phyloP scores from a whole-genome alignment of 495 filamentous ascomycete genomes.

The Neurospora sp. region DNA sequence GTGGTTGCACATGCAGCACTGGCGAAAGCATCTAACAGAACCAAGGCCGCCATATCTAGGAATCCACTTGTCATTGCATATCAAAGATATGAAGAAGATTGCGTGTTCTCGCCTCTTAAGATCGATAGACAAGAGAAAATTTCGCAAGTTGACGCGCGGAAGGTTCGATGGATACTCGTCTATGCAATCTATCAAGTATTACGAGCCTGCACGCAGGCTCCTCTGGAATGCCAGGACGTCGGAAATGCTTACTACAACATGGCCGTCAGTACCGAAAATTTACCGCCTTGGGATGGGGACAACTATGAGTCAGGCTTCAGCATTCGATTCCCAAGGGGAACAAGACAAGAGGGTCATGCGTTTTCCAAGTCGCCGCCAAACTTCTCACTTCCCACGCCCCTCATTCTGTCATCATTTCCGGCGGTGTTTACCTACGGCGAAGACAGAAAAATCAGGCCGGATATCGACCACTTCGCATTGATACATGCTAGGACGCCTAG shows the following conservation, averaged over 20 bases:
- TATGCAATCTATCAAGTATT: conserved; percentile 61
- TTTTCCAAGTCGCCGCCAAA: not conserved
- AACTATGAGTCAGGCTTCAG: not conserved
- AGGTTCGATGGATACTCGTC: conserved; percentile 61
- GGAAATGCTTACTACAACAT: conserved; percentile 31
- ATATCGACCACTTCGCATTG: conserved; percentile 31
- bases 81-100: conserved; percentile 36
- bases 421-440: not conserved
- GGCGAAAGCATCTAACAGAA: conserved; percentile 32
- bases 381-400: not conserved
- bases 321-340: not conserved
- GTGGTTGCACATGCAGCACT: conserved; percentile 27
- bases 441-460: conserved; percentile 26
- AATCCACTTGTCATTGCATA: conserved; percentile 37
- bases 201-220: conserved; percentile 33
- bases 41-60: conserved; percentile 12
- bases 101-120: conserved; percentile 25
- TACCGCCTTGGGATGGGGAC: conserved; percentile 33
- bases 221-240: conserved; percentile 27
- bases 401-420: not conserved
- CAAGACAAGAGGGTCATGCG: not conserved
- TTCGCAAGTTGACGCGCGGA: conserved; percentile 45
- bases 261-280: conserved; percentile 25
- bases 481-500: conserved; percentile 10
- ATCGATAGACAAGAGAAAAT: conserved; percentile 29